Base-by-base conservation (phyloP, 2,329 filamentous ascomycete species). In the Arthrobotrys sphaeroides region DNA sequence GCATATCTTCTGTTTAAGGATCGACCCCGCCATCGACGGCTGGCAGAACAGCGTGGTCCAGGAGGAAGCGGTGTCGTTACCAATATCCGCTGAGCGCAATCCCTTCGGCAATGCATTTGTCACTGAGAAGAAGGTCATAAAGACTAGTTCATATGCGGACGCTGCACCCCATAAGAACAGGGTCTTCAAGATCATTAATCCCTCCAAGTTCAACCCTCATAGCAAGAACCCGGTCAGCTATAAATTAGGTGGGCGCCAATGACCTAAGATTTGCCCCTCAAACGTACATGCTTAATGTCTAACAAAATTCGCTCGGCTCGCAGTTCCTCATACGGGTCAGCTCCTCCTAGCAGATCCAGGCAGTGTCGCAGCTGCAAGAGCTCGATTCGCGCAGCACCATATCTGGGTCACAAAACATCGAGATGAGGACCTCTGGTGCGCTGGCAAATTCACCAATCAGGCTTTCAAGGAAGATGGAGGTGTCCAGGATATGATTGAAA, bases 1-100 rank as follows among this genome's bases (percentile, higher is more conserved):
- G 80, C 91, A 93, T 82, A 90, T 93, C 81, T 92, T 93, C 83
- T 89, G 86, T 10, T 84, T 90, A 3, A 86, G 88, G 5, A 83
- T 90, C n/a, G 88, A 90, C 80, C 88, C 88, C 22, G 87, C 86
- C 78, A 83, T 89, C 60, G 87, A 87, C 69, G 88, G 88, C 0
- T 84, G 85, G 74, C 82, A 83, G 42, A 88, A 88, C 79, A 83
- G 85, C 0, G 81, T 88, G 22, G 84, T 87, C 65, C 87, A 90
- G 62, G 86, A 5, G 80, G 83, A 51, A 84, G 85, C 4, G 84
- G 84, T 75, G 87, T 78, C 83, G 86, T 2, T 83, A 85, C 78
- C 80, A 82, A 12, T 81, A 55, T 74, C 70, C 18, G 20, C 66
- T 42, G 70, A 74, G 26, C 70, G 70, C 36, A 74, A 74, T 59